Evolutionary conservation across 208 protist species (phyloP).

Genomic region (Leishmania mexicana): DNA sequence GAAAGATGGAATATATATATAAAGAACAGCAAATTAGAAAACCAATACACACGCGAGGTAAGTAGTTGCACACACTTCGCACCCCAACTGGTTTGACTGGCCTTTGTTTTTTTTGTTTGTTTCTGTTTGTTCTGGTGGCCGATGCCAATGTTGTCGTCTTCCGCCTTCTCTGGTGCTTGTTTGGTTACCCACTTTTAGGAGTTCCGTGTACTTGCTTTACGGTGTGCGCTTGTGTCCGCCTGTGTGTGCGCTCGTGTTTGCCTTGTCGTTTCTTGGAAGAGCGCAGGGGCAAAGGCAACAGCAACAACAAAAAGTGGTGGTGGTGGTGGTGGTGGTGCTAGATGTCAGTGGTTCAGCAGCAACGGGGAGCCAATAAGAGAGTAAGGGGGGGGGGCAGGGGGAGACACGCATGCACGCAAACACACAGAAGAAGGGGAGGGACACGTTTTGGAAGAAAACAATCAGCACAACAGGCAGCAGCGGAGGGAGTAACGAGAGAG

Average conservation of each 20-base stretch:
- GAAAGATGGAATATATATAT: constrained; percentile 1
- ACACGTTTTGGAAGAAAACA: not conserved
- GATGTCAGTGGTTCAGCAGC: not conserved
- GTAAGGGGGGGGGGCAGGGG: not conserved
- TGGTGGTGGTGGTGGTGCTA: not conserved
- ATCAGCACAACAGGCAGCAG: not conserved
- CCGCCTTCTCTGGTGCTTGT: not conserved
- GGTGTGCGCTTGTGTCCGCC: not conserved
- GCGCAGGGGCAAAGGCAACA: not conserved
- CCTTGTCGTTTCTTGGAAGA: not conserved
- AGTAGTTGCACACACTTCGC: constrained; percentile 8
- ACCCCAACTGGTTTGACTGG: not conserved
- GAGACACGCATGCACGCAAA: not conserved
- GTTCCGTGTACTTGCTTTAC: not conserved
- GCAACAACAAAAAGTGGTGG: not conserved
- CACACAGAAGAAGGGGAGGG: not conserved
- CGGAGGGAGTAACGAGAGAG: not conserved
- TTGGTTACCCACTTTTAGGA: not conserved
- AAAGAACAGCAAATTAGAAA: not conserved
- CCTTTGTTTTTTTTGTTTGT: not conserved
- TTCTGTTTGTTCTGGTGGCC: not conserved
- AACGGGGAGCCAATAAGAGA: not conserved
- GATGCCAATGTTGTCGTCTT: not conserved
- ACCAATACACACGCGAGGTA: constrained; percentile 4
- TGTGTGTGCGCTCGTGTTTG: not conserved